These are phyloP conservation scores for Platanus orientalis DNA, from an alignment of 164 flowering plant genomes.

Conservation along the genomic window DNA sequence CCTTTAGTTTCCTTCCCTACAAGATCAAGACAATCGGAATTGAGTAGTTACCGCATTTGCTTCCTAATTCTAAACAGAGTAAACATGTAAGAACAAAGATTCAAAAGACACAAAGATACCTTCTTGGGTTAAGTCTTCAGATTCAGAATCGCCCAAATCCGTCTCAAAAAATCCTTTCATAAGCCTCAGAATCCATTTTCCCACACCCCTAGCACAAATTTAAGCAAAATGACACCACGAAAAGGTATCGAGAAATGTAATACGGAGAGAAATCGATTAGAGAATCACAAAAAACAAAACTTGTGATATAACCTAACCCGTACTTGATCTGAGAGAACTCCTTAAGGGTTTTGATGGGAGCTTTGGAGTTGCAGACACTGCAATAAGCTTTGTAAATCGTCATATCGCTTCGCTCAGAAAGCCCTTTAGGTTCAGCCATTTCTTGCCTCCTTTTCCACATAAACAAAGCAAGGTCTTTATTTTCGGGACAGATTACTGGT, in stretches of 20 bases:
- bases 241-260: neutral
- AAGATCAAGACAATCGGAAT: slow-evolving; percentile 8
- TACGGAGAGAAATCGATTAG: too few species aligned
- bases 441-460: slow-evolving; percentile 58
- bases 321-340: slow-evolving; percentile 74
- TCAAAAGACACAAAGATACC: slow-evolving; percentile 26
- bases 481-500: slow-evolving; percentile 49
- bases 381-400: slow-evolving; percentile 53
- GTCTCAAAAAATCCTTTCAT: slow-evolving; percentile 59
- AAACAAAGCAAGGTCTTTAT: slow-evolving; percentile 51
- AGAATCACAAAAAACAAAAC: neutral
- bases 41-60: neutral
- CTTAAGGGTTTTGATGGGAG: slow-evolving; percentile 51
- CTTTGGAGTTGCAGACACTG: slow-evolving; percentile 47
- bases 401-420: slow-evolving; percentile 42
- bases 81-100: neutral
- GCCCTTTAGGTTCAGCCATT: slow-evolving; percentile 48
- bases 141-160: slow-evolving; percentile 35
- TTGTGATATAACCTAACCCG: slow-evolving; percentile 6
- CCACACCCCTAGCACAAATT: slow-evolving; percentile 64
- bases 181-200: slow-evolving; percentile 73
- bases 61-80: neutral
- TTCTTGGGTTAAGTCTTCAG: slow-evolving; percentile 30
- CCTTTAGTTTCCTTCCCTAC: slow-evolving; percentile 56
- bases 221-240: slow-evolving; percentile 12